Evolutionary conservation across 2,329 filamentous ascomycete species (phyloP).

Genomic region (Lecanicillium sp.): DNA sequence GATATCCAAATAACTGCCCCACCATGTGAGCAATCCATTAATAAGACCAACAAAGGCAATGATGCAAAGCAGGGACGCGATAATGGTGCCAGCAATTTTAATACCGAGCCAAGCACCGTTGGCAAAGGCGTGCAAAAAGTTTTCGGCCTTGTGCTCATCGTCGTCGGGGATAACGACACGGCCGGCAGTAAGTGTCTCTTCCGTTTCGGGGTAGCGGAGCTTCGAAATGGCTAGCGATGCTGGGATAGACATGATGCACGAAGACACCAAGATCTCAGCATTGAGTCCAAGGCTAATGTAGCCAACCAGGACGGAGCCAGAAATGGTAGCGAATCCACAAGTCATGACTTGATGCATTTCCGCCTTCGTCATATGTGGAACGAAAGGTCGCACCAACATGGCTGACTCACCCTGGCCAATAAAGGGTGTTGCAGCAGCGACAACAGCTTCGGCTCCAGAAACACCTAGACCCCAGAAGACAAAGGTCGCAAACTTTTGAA

Average conservation of each 20-base stretch:
- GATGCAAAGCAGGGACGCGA: constrained; percentile 73
- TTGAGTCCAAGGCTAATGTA: constrained; percentile 82
- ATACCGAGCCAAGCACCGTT: constrained; percentile 80
- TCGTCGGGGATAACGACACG: constrained; percentile 75
- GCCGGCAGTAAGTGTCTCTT: constrained; percentile 77
- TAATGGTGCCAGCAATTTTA: constrained; percentile 79
- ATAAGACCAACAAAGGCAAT: constrained; percentile 66
- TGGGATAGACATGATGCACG: constrained; percentile 92
- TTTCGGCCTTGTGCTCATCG: constrained; percentile 65
- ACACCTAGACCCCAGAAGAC: constrained; percentile 88
- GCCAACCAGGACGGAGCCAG: constrained; percentile 76
- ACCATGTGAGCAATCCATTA: constrained; percentile 76
- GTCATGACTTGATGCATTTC: constrained; percentile 92
- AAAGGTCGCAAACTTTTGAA: constrained; percentile 77
- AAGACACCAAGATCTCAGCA: constrained; percentile 76
- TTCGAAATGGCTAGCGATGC: constrained; percentile 85
- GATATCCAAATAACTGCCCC: constrained; percentile 71
- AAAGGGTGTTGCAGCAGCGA: constrained; percentile 86
- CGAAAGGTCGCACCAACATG: constrained; percentile 84
- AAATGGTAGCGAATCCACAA: constrained; percentile 87
- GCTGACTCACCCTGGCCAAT: constrained; percentile 91
- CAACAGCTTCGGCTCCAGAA: constrained; percentile 87
- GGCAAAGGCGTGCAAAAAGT: constrained; percentile 76
- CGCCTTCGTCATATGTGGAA: constrained; percentile 74
- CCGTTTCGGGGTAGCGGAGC: constrained; percentile 79